These are phyloP conservation scores for Phytopythium kandeliae DNA, from an alignment of 352 stramenopile species.

Conservation along the genomic window DNA sequence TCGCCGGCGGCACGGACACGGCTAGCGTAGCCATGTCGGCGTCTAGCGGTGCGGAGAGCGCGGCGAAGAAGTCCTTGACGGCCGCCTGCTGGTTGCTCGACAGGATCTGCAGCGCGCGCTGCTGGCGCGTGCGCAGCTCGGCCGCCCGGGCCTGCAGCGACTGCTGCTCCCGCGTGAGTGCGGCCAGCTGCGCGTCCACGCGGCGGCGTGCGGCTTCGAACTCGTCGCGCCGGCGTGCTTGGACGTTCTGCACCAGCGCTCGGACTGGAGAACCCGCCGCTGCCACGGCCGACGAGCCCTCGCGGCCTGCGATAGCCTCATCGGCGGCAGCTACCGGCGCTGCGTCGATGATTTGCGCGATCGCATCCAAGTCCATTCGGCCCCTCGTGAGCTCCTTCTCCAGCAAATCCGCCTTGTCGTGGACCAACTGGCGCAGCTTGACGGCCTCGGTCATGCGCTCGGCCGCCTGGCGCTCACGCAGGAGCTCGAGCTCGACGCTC, in stretches of 20 bases:
- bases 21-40: background rate
- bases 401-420: conserved; percentile 33
- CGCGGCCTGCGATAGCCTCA: conserved; percentile 5
- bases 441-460: conserved; percentile 30
- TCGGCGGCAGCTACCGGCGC: background rate
- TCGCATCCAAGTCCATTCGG: conserved; percentile 38
- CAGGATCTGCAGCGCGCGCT: conserved; percentile 47
- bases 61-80: conserved; percentile 39
- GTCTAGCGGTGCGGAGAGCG: too few relatives aligned
- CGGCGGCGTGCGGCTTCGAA: conserved; percentile 25
- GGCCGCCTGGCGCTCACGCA: conserved; percentile 36
- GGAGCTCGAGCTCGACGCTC: conserved; percentile 36
- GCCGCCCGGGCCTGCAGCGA: conserved; percentile 21
- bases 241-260: conserved; percentile 25
- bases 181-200: conserved; percentile 27
- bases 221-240: conserved; percentile 22
- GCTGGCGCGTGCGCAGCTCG: conserved; percentile 28
- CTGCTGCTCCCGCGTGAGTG: conserved; percentile 37
- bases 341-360: conserved; percentile 29
- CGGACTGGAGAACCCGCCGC: conserved; percentile 11
- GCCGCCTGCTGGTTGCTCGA: conserved; percentile 51
- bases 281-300: too few relatives aligned
- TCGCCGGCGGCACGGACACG: conserved; percentile 4
- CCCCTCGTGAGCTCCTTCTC: conserved; percentile 43
- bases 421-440: conserved; percentile 35